Conservation (phyloP, 345 rosid species). For the Euphorbia tirucalli region DNA sequence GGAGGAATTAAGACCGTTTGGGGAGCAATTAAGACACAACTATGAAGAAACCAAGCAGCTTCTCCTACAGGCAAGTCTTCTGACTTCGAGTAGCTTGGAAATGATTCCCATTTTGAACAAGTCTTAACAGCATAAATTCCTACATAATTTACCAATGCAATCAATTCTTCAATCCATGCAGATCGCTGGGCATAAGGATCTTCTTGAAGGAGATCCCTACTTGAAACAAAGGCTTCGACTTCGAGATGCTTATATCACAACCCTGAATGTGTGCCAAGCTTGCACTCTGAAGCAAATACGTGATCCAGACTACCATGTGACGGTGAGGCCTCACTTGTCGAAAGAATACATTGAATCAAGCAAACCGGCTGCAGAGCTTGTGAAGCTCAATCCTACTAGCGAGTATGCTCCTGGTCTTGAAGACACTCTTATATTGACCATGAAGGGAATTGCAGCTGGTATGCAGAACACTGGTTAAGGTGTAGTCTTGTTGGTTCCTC, state of each 20-base stretch:
- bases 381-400: slow-evolving; percentile 29
- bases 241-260: slow-evolving; percentile 93
- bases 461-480: slow-evolving; percentile 32
- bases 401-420: slow-evolving; percentile 36
- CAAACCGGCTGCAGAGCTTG: slow-evolving; percentile 44
- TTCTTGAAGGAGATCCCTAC: slow-evolving; percentile 95
- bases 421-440: slow-evolving; percentile 33
- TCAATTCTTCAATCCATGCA: slow-evolving; percentile 23
- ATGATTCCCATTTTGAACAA: neutral
- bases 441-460: slow-evolving; percentile 37
- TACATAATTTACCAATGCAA: neutral
- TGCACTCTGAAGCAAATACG: slow-evolving; percentile 91
- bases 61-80: slow-evolving; percentile 68
- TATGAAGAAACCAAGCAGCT: slow-evolving; percentile 82
- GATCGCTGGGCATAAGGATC: slow-evolving; percentile 95
- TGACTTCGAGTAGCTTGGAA: neutral
- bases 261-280: slow-evolving; percentile 92
- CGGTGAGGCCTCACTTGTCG: slow-evolving; percentile 71
- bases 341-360: slow-evolving; percentile 73
- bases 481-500: neutral
- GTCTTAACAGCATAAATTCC: neutral
- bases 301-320: slow-evolving; percentile 75
- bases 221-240: slow-evolving; percentile 90
- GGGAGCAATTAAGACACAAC: slow-evolving; percentile 60
- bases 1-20: slow-evolving; percentile 69